Conservation (phyloP, 2,329 filamentous ascomycete species). For the Fusarium tuaranense region DNA sequence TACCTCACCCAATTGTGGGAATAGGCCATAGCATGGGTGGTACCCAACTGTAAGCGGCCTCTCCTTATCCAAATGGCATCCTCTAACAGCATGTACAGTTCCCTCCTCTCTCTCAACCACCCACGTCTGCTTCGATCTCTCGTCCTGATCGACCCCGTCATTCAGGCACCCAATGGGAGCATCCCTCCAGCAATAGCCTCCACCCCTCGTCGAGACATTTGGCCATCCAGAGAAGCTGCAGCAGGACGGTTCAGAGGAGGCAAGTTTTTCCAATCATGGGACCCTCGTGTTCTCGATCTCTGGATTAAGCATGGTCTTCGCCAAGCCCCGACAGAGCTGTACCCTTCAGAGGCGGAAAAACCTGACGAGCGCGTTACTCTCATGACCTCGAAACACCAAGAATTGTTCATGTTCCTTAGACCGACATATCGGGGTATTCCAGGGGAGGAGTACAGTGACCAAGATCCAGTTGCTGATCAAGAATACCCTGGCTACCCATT, state of each 20-base stretch:
- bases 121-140: not conserved
- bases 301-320: not conserved
- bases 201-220: not conserved
- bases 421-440: not conserved
- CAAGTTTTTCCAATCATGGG: not conserved
- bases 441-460: not conserved
- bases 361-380: not conserved
- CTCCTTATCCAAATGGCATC: not conserved
- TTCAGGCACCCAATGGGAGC: not conserved
- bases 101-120: not conserved
- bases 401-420: not conserved
- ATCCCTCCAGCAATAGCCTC: not conserved
- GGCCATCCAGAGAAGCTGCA: not conserved
- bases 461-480: not conserved
- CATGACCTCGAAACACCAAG: not conserved
- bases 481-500: not conserved
- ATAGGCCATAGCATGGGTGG: conserved; percentile 22
- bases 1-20: conserved; percentile 14
- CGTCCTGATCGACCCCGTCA: not conserved
- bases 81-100: not conserved
- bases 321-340: not conserved
- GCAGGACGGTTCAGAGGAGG: not conserved
- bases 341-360: not conserved
- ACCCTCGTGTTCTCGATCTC: not conserved
- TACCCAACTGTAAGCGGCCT: not conserved